phyloP scores from a whole-genome alignment of 495 filamentous ascomycete species.

The Evernia prunastri region DNA sequence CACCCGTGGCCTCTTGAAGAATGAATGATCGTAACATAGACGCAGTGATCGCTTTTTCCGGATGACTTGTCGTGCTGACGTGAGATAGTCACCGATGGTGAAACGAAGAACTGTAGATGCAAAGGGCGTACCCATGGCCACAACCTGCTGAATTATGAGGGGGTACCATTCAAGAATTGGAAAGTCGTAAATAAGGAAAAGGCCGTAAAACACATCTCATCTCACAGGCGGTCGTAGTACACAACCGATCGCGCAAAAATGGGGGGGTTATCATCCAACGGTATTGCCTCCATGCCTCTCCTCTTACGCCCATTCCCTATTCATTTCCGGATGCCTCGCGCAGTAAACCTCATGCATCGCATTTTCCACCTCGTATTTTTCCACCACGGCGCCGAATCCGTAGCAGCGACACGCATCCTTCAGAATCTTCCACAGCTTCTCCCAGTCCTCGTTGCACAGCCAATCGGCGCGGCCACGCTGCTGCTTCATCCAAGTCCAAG shows the following conservation, averaged over 20 bases:
- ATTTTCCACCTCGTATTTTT: conserved; percentile 88
- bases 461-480: conserved; percentile 6
- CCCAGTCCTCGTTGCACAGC: conserved; percentile 49
- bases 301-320: conserved; percentile 2
- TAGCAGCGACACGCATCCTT: conserved; percentile 83
- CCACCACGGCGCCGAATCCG: conserved; percentile 83
- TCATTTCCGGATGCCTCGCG: conserved; percentile 7
- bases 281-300: not conserved
- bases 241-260: not conserved
- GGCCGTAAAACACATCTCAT: not conserved
- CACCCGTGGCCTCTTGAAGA: not conserved
- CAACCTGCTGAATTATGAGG: not conserved
- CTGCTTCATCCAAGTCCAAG: conserved; percentile 8
- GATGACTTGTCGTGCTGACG: not conserved
- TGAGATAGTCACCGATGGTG: not conserved
- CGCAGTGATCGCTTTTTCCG: too few species aligned
- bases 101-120: not conserved
- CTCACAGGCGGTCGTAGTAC: not conserved
- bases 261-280: not conserved
- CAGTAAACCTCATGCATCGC: conserved; percentile 59
- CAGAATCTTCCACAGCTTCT: conserved; percentile 63
- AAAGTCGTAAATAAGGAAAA: not conserved
- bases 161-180: not conserved
- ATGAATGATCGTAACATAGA: too few species aligned
- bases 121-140: not conserved